Base-by-base conservation (phyloP, 2,329 filamentous ascomycete species). In the Huntiella bhutanensis region DNA sequence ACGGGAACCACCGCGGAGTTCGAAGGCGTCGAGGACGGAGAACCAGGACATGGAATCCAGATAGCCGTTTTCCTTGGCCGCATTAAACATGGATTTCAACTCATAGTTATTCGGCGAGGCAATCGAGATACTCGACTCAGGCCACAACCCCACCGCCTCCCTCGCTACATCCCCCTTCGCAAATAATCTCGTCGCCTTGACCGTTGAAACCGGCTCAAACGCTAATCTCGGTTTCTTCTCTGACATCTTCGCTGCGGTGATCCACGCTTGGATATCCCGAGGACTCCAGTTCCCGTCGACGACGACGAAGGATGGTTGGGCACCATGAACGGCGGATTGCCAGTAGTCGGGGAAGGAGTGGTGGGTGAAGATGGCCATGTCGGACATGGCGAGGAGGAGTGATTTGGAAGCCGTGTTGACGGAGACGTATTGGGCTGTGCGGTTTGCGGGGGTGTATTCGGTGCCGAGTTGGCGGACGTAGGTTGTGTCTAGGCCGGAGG, bases 301-400 rank as follows among this genome's bases (percentile, higher is more conserved):
- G 4, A 93, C 77, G 22, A 91, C 67, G 75, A 83, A 91, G 51
- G 73, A 73, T n/a, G 78, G 83, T 54, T 65, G 68, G 10, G 69
- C 64, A 3, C 64, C 60, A 10, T 64, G 59, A 5, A 85, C 62
- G 22, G 73, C 64, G 1, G 74, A 68, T 43, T 70, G 68, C 77
- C 80, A 85, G 52, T 70, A 64, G 6, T 66, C 58, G 0, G 68
- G 60, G 51, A 72, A 70, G 1, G 67, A 65, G 50, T 70, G 63
- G 12, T 62, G 57, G n/a, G 76, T 70, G 41, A 94, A 73, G 54
- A 94, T 88, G 47, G 69, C 73, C 86, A 96, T 95, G 58, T 96
- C 91, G 4, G 88, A 87, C 84, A 95, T 93, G 40, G 86, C 88
- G 52, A 95, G 62, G n/a, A 87, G 70, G 2, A 98, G 73, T 52